Percentiles rank a stretch among this genome's conserved stretches.
phyloP scores from a whole-genome alignment of 2,329 filamentous ascomycete species.

The Periconia macrospinosa region DNA sequence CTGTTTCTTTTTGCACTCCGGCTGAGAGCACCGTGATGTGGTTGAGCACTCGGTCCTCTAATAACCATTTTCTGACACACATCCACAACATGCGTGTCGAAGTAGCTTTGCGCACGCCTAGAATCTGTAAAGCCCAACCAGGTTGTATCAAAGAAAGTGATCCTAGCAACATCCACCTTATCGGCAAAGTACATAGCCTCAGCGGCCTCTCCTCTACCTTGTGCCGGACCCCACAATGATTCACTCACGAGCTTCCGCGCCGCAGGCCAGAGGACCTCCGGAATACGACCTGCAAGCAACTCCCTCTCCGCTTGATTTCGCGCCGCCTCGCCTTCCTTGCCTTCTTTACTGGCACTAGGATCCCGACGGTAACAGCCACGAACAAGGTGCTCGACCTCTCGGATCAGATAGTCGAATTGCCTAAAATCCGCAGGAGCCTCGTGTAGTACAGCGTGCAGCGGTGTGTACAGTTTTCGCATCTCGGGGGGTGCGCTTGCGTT shows the following conservation, averaged over 20 bases:
- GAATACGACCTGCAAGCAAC: conserved; percentile 56
- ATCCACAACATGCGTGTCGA: conserved; percentile 61
- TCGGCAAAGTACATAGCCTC: conserved; percentile 59
- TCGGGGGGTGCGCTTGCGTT: conserved; percentile 42
- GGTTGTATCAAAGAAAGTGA: conserved; percentile 74
- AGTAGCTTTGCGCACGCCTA: conserved; percentile 60
- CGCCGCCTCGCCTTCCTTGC: conserved; percentile 42
- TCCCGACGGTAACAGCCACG: conserved; percentile 56
- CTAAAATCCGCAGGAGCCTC: conserved; percentile 48
- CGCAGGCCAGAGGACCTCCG: conserved; percentile 53
- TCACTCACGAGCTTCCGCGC: conserved; percentile 52
- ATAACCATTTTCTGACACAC: conserved; percentile 57
- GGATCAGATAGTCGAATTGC: conserved; percentile 51
- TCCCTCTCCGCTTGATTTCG: conserved; percentile 55
- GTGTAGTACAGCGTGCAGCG: conserved; percentile 34
- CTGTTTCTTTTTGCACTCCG: conserved; percentile 4
- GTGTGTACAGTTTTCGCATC: conserved; percentile 49
- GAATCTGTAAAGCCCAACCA: conserved; percentile 69
- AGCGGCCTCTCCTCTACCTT: conserved; percentile 22
- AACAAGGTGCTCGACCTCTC: conserved; percentile 68
- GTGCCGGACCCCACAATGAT: conserved; percentile 31
- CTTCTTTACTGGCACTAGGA: conserved; percentile 28
- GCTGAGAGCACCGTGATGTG: conserved; percentile 17
- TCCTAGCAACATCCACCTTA: conserved; percentile 64
- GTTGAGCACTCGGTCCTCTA: conserved; percentile 26